phyloP scores from a whole-genome alignment of 257 asterid species.

The Nicotiana tabacum region DNA sequence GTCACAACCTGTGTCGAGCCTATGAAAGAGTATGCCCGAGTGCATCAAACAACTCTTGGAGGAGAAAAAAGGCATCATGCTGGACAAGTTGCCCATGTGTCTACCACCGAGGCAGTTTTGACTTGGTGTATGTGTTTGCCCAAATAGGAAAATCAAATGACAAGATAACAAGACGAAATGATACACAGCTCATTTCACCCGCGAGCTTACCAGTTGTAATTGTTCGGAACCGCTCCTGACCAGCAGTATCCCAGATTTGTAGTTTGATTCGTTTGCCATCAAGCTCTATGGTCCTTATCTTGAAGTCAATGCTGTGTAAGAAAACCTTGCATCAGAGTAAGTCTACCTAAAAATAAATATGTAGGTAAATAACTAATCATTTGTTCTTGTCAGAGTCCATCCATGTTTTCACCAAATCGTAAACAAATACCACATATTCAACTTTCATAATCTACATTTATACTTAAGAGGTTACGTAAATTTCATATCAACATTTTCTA shows the following conservation, averaged over 20 bases:
- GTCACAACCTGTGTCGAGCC: too few relatives aligned
- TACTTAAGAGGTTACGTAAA: background rate
- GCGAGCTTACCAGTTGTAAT: slow-evolving; percentile 51
- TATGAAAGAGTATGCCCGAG: too few relatives aligned
- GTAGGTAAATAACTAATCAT: background rate
- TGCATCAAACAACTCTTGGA: too few relatives aligned
- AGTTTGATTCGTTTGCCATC: slow-evolving; percentile 59
- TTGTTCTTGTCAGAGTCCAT: background rate
- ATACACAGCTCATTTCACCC: background rate
- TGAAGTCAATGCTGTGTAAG: slow-evolving; percentile 53
- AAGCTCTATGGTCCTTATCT: slow-evolving; percentile 63
- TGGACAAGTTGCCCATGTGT: too few relatives aligned
- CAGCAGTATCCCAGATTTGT: slow-evolving; percentile 73
- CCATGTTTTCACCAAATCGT: background rate
- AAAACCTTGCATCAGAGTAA: background rate
- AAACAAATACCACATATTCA: background rate
- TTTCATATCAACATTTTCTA: background rate
- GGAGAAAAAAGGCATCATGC: too few relatives aligned
- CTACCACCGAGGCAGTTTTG: background rate
- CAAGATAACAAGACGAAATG: background rate
- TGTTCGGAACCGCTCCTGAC: slow-evolving; percentile 66
- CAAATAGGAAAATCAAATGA: background rate
- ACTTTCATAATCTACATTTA: background rate
- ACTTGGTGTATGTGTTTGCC: background rate
- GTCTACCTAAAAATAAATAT: background rate